Evolutionary conservation across 805 yeast genomes (phyloP).

Genomic region (Lipomyces mesembrius): DNA sequence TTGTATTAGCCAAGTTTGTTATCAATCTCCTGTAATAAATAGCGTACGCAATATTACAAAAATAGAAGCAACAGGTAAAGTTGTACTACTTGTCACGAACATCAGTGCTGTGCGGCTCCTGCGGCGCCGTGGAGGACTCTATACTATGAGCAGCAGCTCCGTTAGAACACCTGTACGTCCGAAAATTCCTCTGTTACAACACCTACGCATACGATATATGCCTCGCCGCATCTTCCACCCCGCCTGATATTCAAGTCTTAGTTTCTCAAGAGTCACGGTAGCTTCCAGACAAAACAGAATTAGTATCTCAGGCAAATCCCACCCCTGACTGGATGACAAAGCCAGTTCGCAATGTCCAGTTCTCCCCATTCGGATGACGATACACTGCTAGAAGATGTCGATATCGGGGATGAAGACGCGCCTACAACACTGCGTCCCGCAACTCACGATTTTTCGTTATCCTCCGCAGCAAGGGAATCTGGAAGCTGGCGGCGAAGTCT

Average conservation of each 20-base stretch:
- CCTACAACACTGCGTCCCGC: neutral
- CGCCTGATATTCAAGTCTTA: neutral
- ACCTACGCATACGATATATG: neutral
- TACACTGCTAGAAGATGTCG: constrained; percentile 11
- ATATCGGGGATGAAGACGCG: constrained; percentile 5
- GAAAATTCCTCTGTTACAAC: neutral
- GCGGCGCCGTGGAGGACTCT: neutral
- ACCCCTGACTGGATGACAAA: neutral
- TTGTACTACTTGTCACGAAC: neutral
- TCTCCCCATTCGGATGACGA: neutral
- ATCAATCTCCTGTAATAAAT: neutral
- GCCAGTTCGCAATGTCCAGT: neutral
- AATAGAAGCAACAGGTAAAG: neutral
- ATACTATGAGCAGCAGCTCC: too few relatives aligned
- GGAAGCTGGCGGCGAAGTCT: neutral
- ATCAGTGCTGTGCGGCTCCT: neutral
- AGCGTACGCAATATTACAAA: neutral
- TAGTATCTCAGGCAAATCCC: neutral
- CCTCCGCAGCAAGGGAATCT: neutral
- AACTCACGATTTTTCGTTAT: neutral
- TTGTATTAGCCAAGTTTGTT: neutral
- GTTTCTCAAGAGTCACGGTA: neutral
- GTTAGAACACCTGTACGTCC: too few relatives aligned
- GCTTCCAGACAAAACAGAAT: neutral
- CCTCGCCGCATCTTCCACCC: neutral